Percentiles rank a stretch among this genome's conserved stretches.
phyloP scores from a whole-genome alignment of 2,329 filamentous ascomycete genomes.

The Sclerotinia glacialis region DNA sequence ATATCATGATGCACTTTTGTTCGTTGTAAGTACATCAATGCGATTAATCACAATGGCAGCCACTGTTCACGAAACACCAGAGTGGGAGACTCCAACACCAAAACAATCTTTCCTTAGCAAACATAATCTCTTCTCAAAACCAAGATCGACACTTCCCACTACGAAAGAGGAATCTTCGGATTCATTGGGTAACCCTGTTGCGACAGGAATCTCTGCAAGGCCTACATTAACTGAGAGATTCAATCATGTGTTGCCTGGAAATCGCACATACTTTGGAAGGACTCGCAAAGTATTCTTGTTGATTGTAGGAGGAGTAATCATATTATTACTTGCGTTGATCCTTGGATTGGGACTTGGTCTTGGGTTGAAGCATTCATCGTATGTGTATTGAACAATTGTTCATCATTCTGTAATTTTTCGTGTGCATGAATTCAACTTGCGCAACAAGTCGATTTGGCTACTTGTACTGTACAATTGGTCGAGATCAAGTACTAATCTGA shows the following conservation, averaged over 20 bases:
- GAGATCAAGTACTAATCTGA: constrained; percentile 1
- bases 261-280: constrained; percentile 28
- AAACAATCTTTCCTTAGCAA: constrained; percentile 25
- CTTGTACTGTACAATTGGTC: constrained; percentile 11
- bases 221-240: constrained; percentile 4
- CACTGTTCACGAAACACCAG: constrained; percentile 29
- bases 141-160: constrained; percentile 16
- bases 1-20: constrained; percentile 2
- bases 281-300: constrained; percentile 26
- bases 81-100: constrained; percentile 32
- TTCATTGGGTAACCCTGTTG: background rate
- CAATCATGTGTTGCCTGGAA: constrained; percentile 11
- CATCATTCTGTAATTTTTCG: background rate
- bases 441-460: background rate
- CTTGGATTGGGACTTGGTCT: constrained; percentile 41
- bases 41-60: constrained; percentile 22
- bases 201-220: background rate
- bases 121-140: constrained; percentile 22
- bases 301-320: constrained; percentile 14
- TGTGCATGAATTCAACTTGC: background rate
- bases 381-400: constrained; percentile 28
- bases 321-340: constrained; percentile 37
- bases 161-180: constrained; percentile 16
- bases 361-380: constrained; percentile 28
- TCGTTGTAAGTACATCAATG: background rate